A percentile compares a stretch with the other conserved stretches of the same genome.
These are phyloP conservation scores for Pneumocystis murina DNA, from an alignment of 1,139 yeast species.

Conservation along the genomic window DNA sequence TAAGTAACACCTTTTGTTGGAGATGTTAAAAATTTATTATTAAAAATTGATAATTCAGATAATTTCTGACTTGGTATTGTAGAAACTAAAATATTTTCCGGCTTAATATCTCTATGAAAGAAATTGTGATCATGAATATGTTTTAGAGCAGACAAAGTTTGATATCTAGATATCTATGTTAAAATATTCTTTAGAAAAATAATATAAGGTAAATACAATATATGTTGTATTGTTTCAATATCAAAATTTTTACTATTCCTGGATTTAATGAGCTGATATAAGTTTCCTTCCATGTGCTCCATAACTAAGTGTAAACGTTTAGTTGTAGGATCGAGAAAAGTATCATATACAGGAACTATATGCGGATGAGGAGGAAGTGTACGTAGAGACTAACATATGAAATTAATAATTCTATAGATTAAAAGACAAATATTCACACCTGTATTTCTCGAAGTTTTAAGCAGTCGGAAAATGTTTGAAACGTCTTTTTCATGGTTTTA, in stretches of 20 bases:
- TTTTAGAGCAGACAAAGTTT: conserved; percentile 36
- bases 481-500: conserved; percentile 54
- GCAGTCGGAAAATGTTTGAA: conserved; percentile 41
- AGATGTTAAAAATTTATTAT: conserved; percentile 33
- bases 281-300: conserved; percentile 76
- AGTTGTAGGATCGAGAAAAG: conserved; percentile 50
- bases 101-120: conserved; percentile 84
- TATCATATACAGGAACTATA: conserved; percentile 58
- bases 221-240: conserved; percentile 44
- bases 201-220: conserved; percentile 26
- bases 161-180: background rate
- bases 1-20: conserved; percentile 2
- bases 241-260: conserved; percentile 41
- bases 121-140: conserved; percentile 66
- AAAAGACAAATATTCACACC: conserved; percentile 25
- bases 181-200: background rate
- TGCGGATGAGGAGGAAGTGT: conserved; percentile 58
- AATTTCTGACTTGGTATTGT: conserved; percentile 59
- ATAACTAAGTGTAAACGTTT: conserved; percentile 62
- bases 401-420: background rate
- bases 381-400: conserved; percentile 26
- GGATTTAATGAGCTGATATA: conserved; percentile 45
- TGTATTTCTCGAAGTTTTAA: conserved; percentile 55
- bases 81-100: conserved; percentile 62
- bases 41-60: conserved; percentile 44